phyloP scores from a whole-genome alignment of 495 filamentous ascomycete genomes.

The Xylaria venustula region DNA sequence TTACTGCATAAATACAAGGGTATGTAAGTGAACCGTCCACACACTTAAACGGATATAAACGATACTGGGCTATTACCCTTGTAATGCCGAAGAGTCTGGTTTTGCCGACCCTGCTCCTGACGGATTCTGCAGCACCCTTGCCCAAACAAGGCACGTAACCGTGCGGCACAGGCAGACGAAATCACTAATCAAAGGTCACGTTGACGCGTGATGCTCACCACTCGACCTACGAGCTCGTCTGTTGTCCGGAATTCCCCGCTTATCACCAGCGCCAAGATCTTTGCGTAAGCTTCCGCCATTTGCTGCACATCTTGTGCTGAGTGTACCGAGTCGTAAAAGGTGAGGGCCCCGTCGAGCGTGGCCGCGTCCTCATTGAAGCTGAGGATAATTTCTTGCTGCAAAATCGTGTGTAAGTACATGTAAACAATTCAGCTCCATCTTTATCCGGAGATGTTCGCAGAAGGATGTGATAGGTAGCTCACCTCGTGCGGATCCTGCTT shows the following conservation, averaged over 20 bases:
- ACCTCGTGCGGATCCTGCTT: conserved; percentile 7
- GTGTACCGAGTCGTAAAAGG: not conserved
- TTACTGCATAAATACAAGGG: no score
- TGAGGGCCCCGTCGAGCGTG: not conserved
- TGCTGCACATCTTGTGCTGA: not conserved
- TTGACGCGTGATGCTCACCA: not conserved
- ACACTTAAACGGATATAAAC: no score
- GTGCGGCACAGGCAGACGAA: no score
- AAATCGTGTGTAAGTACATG: not conserved
- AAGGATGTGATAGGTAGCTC: no score
- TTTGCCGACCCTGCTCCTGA: no score
- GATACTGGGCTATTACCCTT: no score
- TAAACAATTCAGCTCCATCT: not conserved
- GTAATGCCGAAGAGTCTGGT: no score
- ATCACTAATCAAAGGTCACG: no score
- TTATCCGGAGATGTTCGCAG: no score
- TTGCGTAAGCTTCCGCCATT: not conserved
- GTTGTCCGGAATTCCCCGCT: not conserved
- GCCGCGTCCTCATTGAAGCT: conserved; percentile 2
- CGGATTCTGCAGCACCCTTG: no score
- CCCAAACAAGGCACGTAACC: no score
- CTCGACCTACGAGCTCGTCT: not conserved
- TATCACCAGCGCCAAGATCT: not conserved
- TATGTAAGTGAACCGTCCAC: no score
- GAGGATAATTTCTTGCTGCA: conserved; percentile 1